A percentile compares a stretch with the other conserved stretches of the same genome.
phyloP scores from a whole-genome alignment of 1,284 basidiomycete genomes.

The Schizopora paradoxa region DNA sequence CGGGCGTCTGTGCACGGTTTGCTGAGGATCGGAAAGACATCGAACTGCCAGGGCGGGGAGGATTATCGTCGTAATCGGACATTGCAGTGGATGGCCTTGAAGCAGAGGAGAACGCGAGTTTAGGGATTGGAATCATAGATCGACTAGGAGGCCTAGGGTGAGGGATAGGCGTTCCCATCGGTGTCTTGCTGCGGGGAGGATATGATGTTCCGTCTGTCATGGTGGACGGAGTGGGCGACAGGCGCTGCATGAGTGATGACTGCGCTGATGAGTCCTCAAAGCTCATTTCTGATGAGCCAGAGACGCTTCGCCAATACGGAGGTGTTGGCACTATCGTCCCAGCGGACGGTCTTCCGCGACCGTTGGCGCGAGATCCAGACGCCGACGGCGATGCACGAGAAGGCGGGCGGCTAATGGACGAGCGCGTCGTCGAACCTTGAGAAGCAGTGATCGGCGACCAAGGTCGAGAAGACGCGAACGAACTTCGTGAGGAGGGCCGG shows the following conservation, averaged over 20 bases:
- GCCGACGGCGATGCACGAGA: conserved; percentile 29
- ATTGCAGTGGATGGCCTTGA: conserved; percentile 67
- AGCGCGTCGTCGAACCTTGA: conserved; percentile 54
- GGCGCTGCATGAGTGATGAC: conserved; percentile 45
- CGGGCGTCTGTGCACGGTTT: conserved; percentile 62
- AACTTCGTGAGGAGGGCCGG: conserved; percentile 60
- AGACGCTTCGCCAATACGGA: conserved; percentile 41
- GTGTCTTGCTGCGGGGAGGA: conserved; percentile 34
- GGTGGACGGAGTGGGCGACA: conserved; percentile 56
- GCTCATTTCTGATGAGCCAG: conserved; percentile 39
- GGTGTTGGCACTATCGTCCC: conserved; percentile 74
- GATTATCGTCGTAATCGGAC: conserved; percentile 59
- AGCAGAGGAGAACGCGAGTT: conserved; percentile 59
- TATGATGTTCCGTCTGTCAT: conserved; percentile 26
- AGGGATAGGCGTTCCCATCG: conserved; percentile 36
- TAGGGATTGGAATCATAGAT: conserved; percentile 76
- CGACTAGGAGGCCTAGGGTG: conserved; percentile 72
- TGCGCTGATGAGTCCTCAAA: conserved; percentile 41
- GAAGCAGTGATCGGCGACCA: conserved; percentile 75
- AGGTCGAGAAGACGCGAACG: conserved; percentile 71
- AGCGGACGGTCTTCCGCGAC: too few relatives aligned
- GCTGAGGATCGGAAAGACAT: conserved; percentile 43
- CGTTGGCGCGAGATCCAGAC: conserved; percentile 7
- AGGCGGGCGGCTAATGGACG: conserved; percentile 39
- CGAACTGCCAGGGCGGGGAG: conserved; percentile 52